phyloP scores from a whole-genome alignment of 2,329 filamentous ascomycete genomes.

The Hypoxylon sp. region DNA sequence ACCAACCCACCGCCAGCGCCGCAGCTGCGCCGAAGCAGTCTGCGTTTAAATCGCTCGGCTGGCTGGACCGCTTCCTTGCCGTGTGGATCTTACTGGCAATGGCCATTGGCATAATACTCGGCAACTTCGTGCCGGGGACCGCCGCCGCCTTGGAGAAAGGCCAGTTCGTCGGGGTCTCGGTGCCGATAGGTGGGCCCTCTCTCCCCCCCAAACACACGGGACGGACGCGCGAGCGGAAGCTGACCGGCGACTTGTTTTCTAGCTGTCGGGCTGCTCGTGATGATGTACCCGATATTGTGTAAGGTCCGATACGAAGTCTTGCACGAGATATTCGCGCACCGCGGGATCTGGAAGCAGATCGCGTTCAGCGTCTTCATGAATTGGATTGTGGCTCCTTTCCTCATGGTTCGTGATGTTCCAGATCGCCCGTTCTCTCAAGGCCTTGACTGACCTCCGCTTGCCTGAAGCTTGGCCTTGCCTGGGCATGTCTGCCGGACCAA shows the following conservation, averaged over 20 bases:
- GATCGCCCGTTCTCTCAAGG: not conserved
- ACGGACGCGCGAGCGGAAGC: not conserved
- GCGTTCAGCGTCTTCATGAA: slow-evolving; percentile 80
- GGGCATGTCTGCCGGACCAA: slow-evolving; percentile 74
- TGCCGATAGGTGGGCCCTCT: slow-evolving; percentile 45
- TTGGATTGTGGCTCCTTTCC: slow-evolving; percentile 83
- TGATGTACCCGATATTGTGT: slow-evolving; percentile 96
- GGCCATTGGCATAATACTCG: slow-evolving; percentile 78
- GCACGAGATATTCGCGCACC: slow-evolving; percentile 71
- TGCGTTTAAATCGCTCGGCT: slow-evolving; percentile 66
- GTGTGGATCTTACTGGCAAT: slow-evolving; percentile 85
- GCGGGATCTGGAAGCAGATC: slow-evolving; percentile 81
- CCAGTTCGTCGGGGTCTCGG: slow-evolving; percentile 70
- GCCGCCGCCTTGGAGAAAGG: slow-evolving; percentile 74
- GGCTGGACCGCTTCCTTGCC: slow-evolving; percentile 73
- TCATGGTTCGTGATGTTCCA: slow-evolving; percentile 71
- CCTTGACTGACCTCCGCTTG: slow-evolving; percentile 1
- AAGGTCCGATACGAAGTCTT: slow-evolving; percentile 84
- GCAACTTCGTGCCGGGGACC: slow-evolving; percentile 76
- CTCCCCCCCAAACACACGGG: not conserved
- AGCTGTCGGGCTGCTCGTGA: slow-evolving; percentile 85
- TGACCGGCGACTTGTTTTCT: slow-evolving; percentile 2
- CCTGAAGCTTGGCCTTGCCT: slow-evolving; percentile 70
- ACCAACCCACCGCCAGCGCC: slow-evolving; percentile 14
- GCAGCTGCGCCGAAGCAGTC: slow-evolving; percentile 49